These are phyloP conservation scores for Yarrowia divulgata DNA, from an alignment of 805 yeast species.

Conservation along the genomic window DNA sequence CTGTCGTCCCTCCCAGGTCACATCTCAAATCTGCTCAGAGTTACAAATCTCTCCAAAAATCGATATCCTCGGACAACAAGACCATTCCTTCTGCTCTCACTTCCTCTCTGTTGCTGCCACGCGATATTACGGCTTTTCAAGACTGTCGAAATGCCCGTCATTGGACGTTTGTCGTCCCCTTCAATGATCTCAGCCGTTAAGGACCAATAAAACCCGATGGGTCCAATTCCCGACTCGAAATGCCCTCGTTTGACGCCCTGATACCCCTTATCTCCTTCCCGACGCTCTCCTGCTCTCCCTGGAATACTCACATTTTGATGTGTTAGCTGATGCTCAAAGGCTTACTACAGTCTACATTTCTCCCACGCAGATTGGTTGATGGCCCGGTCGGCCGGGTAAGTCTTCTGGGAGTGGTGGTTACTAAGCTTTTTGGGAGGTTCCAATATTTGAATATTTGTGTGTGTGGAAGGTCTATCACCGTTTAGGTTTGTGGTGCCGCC, in stretches of 20 bases:
- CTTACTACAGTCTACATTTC: conserved; percentile 38
- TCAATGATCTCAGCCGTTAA: not conserved
- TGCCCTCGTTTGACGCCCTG: not conserved
- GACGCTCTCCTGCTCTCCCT: not conserved
- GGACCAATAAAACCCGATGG: not conserved
- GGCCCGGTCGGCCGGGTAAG: conserved; percentile 34
- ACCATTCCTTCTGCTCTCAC: not conserved
- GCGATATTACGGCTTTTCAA: not conserved
- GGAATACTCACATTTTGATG: conserved; percentile 36
- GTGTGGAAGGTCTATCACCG: not conserved
- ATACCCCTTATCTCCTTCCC: not conserved
- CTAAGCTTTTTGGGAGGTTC: not conserved
- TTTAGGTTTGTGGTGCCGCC: not conserved
- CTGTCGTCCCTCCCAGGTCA: not conserved
- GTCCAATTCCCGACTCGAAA: not conserved
- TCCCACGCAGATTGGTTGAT: conserved; percentile 37
- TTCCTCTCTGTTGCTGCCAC: not conserved
- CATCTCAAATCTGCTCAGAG: not conserved
- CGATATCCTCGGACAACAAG: not conserved
- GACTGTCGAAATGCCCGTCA: not conserved
- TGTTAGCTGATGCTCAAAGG: conserved; percentile 39
- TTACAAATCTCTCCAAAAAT: not conserved
- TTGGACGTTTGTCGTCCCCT: not conserved
- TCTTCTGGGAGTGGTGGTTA: conserved; percentile 6
- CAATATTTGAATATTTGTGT: not conserved